These are phyloP conservation scores for Metschnikowia similis DNA, from an alignment of 805 yeast species.

Conservation along the genomic window DNA sequence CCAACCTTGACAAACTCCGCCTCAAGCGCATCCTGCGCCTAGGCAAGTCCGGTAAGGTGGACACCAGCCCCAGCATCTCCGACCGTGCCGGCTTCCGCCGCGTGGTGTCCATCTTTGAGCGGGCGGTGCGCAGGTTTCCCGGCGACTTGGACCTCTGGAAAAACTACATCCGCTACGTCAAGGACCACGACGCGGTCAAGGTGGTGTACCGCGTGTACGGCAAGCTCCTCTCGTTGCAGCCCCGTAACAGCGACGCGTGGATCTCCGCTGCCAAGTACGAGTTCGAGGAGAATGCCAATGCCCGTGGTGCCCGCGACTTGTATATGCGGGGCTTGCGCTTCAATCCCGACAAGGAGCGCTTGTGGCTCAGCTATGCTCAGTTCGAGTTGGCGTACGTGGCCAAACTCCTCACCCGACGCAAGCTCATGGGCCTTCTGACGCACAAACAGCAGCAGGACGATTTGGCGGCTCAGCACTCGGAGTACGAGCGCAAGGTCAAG, in stretches of 20 bases:
- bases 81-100: constrained; percentile 87
- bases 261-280: constrained; percentile 92
- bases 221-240: constrained; percentile 77
- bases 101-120: constrained; percentile 73
- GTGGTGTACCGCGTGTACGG: constrained; percentile 74
- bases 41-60: constrained; percentile 49
- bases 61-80: constrained; percentile 61
- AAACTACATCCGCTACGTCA: constrained; percentile 64
- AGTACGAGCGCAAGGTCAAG: constrained; percentile 23
- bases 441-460: constrained; percentile 62
- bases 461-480: constrained; percentile 29
- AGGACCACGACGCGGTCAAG: constrained; percentile 62
- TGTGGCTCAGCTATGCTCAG: constrained; percentile 85
- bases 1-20: constrained; percentile 72
- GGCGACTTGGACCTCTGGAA: constrained; percentile 77
- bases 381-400: constrained; percentile 85
- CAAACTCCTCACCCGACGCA: constrained; percentile 77
- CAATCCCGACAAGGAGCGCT: constrained; percentile 62
- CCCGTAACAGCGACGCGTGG: constrained; percentile 90
- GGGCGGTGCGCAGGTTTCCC: constrained; percentile 79
- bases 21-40: constrained; percentile 65
- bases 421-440: constrained; percentile 71
- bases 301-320: constrained; percentile 81
- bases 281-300: constrained; percentile 81
- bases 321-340: constrained; percentile 83